Conservation (phyloP, 2,329 filamentous ascomycete species). For the Fusarium palustre region DNA sequence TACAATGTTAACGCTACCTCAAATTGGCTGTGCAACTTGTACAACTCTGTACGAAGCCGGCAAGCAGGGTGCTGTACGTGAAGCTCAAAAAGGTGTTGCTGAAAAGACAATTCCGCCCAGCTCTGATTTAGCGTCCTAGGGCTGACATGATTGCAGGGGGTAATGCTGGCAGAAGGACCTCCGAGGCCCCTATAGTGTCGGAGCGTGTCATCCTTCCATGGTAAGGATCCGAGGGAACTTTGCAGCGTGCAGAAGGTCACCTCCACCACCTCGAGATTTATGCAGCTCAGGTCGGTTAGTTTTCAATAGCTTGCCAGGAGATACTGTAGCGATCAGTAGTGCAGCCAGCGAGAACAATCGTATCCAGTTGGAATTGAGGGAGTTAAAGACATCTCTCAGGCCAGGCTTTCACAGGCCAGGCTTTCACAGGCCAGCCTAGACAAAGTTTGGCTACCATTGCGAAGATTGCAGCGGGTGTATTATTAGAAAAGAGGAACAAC, state of each 20-base stretch:
- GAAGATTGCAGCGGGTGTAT: constrained; percentile 23
- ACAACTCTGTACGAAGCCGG: constrained; percentile 18
- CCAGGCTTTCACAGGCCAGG: constrained; percentile 25
- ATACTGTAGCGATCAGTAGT: background rate
- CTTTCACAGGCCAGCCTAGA: constrained; percentile 29
- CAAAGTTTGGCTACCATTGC: constrained; percentile 30
- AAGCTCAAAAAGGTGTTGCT: background rate
- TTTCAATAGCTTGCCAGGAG: background rate
- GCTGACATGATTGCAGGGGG: constrained; percentile 42
- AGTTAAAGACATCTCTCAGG: constrained; percentile 16
- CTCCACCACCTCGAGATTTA: constrained; percentile 27
- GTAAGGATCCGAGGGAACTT: constrained; percentile 11
- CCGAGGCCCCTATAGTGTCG: background rate
- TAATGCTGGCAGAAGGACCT: constrained; percentile 8
- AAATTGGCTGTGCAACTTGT: constrained; percentile 39
- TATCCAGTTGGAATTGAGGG: constrained; percentile 11
- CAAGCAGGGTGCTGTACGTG: background rate
- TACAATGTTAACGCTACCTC: constrained; percentile 1
- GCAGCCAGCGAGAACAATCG: constrained; percentile 15
- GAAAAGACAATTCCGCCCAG: constrained; percentile 16
- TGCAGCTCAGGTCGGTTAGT: constrained; percentile 29
- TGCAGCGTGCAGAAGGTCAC: constrained; percentile 16
- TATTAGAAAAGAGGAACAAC: constrained; percentile 21
- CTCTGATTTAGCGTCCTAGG: constrained; percentile 42
- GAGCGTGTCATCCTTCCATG: constrained; percentile 37